Conservation (phyloP, 805 yeast species). For the Wickerhamomyces bisporus region DNA sequence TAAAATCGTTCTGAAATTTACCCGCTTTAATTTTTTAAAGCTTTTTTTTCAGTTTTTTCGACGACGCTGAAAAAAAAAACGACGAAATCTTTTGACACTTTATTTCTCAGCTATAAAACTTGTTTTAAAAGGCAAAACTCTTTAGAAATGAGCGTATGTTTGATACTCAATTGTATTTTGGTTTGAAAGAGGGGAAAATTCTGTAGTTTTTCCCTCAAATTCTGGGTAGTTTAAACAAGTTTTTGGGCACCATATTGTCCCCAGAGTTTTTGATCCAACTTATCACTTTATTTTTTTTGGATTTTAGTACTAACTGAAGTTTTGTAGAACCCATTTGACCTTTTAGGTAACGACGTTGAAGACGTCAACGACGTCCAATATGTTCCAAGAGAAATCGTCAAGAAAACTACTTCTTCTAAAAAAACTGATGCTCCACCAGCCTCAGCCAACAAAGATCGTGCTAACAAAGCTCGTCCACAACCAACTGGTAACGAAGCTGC, state of each 20-base stretch:
- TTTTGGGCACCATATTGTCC: too few species aligned
- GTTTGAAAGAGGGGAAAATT: too few species aligned
- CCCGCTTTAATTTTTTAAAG: background rate
- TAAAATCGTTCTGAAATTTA: background rate
- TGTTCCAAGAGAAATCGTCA: slow-evolving; percentile 69
- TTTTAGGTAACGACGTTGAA: slow-evolving; percentile 85
- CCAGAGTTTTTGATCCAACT: too few species aligned
- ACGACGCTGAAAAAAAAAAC: slow-evolving; percentile 16
- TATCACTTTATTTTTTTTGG: too few species aligned
- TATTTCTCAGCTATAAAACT: too few species aligned
- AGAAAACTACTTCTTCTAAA: slow-evolving; percentile 78
- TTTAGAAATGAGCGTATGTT: slow-evolving; percentile 18
- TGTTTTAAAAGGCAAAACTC: too few species aligned
- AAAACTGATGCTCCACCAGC: slow-evolving; percentile 81
- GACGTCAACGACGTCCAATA: slow-evolving; percentile 55
- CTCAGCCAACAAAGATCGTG: slow-evolving; percentile 73
- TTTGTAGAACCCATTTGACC: slow-evolving; percentile 67
- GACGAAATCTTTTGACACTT: background rate
- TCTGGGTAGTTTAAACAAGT: background rate
- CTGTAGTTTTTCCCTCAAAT: too few species aligned
- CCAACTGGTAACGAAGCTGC: slow-evolving; percentile 89
- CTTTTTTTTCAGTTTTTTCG: slow-evolving; percentile 13
- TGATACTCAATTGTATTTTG: background rate
- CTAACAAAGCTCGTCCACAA: slow-evolving; percentile 65
- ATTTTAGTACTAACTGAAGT: too few species aligned